phyloP scores from a whole-genome alignment of 257 asterid genomes.

The Jaltomata sinuosa region DNA sequence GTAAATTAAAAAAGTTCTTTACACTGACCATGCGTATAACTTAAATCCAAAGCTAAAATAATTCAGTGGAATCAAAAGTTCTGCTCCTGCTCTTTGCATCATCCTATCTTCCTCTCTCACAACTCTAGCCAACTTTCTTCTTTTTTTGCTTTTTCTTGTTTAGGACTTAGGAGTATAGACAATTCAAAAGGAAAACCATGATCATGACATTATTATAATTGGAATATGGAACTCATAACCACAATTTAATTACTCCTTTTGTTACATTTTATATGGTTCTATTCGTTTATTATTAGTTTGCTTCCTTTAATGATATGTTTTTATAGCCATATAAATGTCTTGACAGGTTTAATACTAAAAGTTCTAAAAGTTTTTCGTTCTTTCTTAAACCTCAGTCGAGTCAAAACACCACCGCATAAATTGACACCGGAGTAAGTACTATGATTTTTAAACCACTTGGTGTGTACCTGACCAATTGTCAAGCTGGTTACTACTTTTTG shows the following conservation, averaged over 20 bases:
- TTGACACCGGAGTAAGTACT: not conserved
- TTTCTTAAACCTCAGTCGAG: not conserved
- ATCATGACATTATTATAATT: not conserved
- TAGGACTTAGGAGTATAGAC: not conserved
- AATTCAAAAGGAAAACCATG: not conserved
- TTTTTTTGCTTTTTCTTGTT: not conserved
- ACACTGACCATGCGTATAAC: not conserved
- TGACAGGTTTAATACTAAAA: not conserved
- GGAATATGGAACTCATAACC: not conserved
- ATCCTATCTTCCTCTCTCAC: not conserved
- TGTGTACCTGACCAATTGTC: not conserved
- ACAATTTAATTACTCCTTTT: not conserved
- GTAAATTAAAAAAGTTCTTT: not conserved
- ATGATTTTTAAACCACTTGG: not conserved
- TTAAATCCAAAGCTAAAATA: not conserved
- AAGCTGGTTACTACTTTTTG: not conserved
- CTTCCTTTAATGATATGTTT: not conserved
- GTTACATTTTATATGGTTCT: not conserved
- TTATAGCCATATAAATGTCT: not conserved
- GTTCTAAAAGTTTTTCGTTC: not conserved
- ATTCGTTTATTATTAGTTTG: not conserved
- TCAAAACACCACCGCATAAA: not conserved
- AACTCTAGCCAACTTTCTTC: not conserved
- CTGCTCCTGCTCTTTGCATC: not conserved
- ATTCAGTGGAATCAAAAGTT: not conserved